phyloP scores from a whole-genome alignment of 805 yeast species.

The Trichomonascus vanleenenianus region DNA sequence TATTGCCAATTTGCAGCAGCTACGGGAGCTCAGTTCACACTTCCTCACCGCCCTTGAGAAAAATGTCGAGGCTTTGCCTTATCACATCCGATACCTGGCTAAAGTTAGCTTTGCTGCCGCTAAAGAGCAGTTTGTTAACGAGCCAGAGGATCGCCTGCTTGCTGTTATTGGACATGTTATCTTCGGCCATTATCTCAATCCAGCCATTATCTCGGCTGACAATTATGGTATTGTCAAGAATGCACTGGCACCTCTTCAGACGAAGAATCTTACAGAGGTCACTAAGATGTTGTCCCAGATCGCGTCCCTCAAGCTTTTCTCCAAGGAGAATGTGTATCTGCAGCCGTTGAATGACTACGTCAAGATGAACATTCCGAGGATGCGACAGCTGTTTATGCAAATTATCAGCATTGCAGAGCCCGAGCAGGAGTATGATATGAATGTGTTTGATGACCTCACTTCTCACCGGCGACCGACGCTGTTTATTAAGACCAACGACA shows the following conservation, averaged over 20 bases:
- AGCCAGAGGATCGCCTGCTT: slow-evolving; percentile 45
- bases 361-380: slow-evolving; percentile 40
- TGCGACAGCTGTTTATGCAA: slow-evolving; percentile 37
- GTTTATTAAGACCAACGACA: slow-evolving; percentile 29
- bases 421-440: slow-evolving; percentile 53
- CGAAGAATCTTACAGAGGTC: slow-evolving; percentile 49
- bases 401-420: slow-evolving; percentile 49
- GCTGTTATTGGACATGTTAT: slow-evolving; percentile 58
- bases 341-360: slow-evolving; percentile 77
- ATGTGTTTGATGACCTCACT: slow-evolving; percentile 62
- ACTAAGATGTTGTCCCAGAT: slow-evolving; percentile 56
- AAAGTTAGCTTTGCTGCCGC: slow-evolving; percentile 28
- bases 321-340: slow-evolving; percentile 51
- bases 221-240: slow-evolving; percentile 42
- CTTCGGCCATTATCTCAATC: slow-evolving; percentile 27
- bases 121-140: slow-evolving; percentile 16
- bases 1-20: slow-evolving; percentile 60
- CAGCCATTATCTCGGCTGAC: slow-evolving; percentile 33
- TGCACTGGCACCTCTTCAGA: slow-evolving; percentile 30
- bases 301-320: slow-evolving; percentile 61
- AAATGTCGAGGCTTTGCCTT: slow-evolving; percentile 41
- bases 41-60: slow-evolving; percentile 46
- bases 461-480: slow-evolving; percentile 38
- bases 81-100: slow-evolving; percentile 51
- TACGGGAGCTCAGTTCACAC: slow-evolving; percentile 65